Evolutionary conservation across 495 filamentous ascomycete species (phyloP).

Genomic region (Xylaria flabelliformis): DNA sequence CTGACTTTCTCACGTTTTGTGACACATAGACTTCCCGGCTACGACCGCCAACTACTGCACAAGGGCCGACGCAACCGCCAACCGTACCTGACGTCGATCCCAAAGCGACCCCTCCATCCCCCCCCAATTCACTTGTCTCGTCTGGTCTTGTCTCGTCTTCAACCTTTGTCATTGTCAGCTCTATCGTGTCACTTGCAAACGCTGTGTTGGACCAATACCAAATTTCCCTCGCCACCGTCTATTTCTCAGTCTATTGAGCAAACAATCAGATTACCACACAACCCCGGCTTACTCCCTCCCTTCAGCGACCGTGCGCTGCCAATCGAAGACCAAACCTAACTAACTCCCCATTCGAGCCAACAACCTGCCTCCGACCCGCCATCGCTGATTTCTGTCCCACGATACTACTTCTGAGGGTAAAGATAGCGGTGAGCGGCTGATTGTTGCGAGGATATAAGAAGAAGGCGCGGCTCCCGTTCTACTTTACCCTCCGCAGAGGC

Average conservation of each 20-base stretch:
- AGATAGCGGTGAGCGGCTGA: background rate
- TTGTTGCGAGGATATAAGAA: background rate
- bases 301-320: background rate
- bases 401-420: background rate
- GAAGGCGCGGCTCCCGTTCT: background rate
- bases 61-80: background rate
- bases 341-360: background rate
- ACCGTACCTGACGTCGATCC: slow-evolving; percentile 1
- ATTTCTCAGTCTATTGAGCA: background rate
- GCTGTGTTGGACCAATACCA: slow-evolving; percentile 10
- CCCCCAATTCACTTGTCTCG: background rate
- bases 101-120: background rate
- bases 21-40: background rate
- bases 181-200: background rate
- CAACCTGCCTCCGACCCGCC: background rate
- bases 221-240: background rate
- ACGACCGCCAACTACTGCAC: no score
- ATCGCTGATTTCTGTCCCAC: background rate
- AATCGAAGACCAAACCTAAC: background rate
- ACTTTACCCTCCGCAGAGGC: background rate
- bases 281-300: background rate
- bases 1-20: background rate
- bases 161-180: background rate
- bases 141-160: background rate
- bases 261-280: background rate